Evolutionary conservation across 495 filamentous ascomycete genomes (phyloP).

Genomic region (Neurospora tetraspora): DNA sequence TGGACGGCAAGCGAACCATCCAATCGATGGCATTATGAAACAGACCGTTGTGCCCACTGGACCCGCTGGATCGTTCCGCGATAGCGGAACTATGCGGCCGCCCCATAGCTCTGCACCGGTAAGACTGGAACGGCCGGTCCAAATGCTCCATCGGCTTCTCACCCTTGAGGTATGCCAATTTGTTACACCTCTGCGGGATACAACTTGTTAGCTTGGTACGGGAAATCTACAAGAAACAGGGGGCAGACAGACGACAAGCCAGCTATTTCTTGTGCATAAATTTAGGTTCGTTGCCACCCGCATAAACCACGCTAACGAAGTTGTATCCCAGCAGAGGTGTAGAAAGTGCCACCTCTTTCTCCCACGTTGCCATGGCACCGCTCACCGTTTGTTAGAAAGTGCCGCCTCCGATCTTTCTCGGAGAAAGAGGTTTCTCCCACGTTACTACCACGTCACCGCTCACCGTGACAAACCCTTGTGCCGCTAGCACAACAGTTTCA

Average conservation of each 20-base stretch:
- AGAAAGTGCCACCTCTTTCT: too few relatives aligned
- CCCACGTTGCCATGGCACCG: too few relatives aligned
- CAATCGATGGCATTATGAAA: neutral
- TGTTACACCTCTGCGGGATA: too few relatives aligned
- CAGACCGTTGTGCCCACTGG: neutral
- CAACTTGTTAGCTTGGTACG: too few relatives aligned
- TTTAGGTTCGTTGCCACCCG: too few relatives aligned
- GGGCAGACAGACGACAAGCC: too few relatives aligned
- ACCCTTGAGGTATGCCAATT: neutral
- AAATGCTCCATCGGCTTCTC: neutral
- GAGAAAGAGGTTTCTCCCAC: neutral
- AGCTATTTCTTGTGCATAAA: too few relatives aligned
- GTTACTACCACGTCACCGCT: neutral
- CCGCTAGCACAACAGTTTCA: neutral
- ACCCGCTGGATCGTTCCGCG: neutral
- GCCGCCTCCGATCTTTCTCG: neutral
- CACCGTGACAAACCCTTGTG: neutral
- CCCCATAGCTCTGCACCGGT: neutral
- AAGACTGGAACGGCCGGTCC: neutral
- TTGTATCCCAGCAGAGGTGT: too few relatives aligned
- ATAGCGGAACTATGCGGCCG: neutral
- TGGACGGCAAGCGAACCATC: neutral
- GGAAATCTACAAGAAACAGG: too few relatives aligned
- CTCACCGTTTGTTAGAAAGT: neutral
- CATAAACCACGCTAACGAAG: too few relatives aligned